phyloP scores from a whole-genome alignment of 495 filamentous ascomycete genomes.

The Friedmanniomyces endolithicus region DNA sequence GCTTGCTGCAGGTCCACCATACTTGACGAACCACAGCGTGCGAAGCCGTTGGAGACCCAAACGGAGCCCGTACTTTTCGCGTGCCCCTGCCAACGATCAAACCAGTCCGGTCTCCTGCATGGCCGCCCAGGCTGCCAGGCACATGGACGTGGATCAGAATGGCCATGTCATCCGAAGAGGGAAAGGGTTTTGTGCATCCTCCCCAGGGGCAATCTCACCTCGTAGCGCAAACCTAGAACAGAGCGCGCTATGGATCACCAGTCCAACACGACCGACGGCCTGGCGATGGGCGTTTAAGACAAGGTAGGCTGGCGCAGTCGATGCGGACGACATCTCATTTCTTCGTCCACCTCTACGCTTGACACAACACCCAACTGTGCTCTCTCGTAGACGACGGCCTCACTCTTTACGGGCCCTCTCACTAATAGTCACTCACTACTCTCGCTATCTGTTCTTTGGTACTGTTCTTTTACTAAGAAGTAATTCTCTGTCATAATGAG shows the following conservation, averaged over 20 bases:
- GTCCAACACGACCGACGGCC: neutral
- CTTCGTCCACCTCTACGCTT: neutral
- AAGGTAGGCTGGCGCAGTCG: neutral
- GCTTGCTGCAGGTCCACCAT: no score
- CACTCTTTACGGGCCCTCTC: constrained; percentile 18
- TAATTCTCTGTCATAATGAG: constrained; percentile 4
- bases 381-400: constrained; percentile 6
- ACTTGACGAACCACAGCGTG: no score
- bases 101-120: no score
- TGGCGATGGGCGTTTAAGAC: neutral
- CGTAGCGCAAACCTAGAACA: neutral
- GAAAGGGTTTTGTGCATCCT: neutral
- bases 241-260: neutral
- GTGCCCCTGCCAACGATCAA: no score
- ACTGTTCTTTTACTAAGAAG: neutral
- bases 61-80: no score
- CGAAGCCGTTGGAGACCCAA: no score
- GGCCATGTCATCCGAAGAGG: no score
- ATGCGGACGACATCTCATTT: neutral
- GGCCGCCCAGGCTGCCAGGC: no score
- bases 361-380: neutral
- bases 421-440: constrained; percentile 5
- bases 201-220: neutral
- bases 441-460: neutral
- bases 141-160: no score